Evolutionary conservation across 495 filamentous ascomycete species (phyloP).

Genomic region (Astrothelium subdiscretum): DNA sequence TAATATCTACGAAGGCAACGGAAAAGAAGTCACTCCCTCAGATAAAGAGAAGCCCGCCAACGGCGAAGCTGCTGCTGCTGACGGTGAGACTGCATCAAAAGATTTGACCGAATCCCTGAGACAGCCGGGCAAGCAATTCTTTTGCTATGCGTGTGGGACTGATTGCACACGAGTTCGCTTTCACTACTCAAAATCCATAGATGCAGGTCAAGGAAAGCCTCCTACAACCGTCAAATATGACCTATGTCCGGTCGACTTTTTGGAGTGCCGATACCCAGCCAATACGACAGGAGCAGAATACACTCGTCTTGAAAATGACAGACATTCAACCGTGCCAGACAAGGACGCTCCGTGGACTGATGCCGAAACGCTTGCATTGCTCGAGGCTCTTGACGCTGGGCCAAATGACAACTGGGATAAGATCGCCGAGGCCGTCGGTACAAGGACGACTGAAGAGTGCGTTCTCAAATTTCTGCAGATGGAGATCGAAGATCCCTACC

Average conservation of each 20-base stretch:
- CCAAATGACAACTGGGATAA: constrained; percentile 85
- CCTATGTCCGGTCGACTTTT: constrained; percentile 79
- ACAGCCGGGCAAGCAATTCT: constrained; percentile 55
- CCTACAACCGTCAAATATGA: constrained; percentile 59
- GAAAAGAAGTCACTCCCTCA: constrained; percentile 59
- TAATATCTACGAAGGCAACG: constrained; percentile 88
- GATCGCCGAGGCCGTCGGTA: constrained; percentile 82
- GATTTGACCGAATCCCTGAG: constrained; percentile 47
- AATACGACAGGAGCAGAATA: constrained; percentile 64
- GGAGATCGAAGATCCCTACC: constrained; percentile 33
- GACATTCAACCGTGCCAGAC: constrained; percentile 60
- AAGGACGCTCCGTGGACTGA: constrained; percentile 83
- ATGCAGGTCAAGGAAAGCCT: constrained; percentile 36
- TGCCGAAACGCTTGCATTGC: constrained; percentile 66
- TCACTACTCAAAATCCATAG: constrained; percentile 54
- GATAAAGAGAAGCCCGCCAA: constrained; percentile 41
- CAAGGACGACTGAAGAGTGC: constrained; percentile 89
- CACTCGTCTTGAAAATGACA: constrained; percentile 76
- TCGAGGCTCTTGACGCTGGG: constrained; percentile 81
- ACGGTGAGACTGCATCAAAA: constrained; percentile 38
- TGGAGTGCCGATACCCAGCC: constrained; percentile 65
- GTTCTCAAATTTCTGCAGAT: constrained; percentile 84
- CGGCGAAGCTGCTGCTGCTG: constrained; percentile 38
- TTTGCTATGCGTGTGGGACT: constrained; percentile 82
- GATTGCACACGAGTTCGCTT: constrained; percentile 90